Base-by-base conservation (phyloP, 768 basidiomycete species). In the Boletus rex-veris region DNA sequence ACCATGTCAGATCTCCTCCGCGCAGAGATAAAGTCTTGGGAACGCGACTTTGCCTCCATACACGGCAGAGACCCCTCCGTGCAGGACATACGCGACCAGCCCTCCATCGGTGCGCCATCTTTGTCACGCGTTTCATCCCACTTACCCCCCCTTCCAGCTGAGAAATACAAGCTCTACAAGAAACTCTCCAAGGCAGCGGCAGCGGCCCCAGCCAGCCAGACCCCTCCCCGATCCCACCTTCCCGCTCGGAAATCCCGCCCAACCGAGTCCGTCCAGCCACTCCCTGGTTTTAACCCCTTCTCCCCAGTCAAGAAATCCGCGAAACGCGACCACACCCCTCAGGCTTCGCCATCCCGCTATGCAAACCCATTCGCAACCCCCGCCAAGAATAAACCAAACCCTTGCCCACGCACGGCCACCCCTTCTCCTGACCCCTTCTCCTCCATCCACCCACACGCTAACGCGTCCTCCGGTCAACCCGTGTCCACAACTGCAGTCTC, bases 131-230 rank as follows among this genome's bases (percentile, higher is more conserved):
- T 45, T 37, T 15, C 35, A 18, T 33, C 36, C 36, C 47, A 38
- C 52, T 31, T 45, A 59, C 28, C 11, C 45, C 8, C 47, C 24
- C 21, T 24, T 54, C 12, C 65, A 92, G 90, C 86, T 55, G 79
- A 82, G 59, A 90, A 87, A 68, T 92, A 92, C 75, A 91, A 80
- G 69, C 77, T 81, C 30, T 90, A 92, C 77, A 92, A 91, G 77
- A 83, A 79, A 54, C 77, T 91, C 35, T 79, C 78, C 51, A 91
- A 86, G 59, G 65, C 69, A 24, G 60, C 71, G 0, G 40, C 21
- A 24, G 21, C 21, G 3, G 21, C 54, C 57, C 64, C 48, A 28
- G 28, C 35, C 7, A 36, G 35, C 65, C 71, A 12, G 61, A 74
- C 72, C 6, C 74, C 71, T 33, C 71, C 74, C 44, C 64, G 66